Evolutionary conservation across 2,329 filamentous ascomycete genomes (phyloP), one percentile per base, ranked within the genome.

Genomic region (Microdochium nivale): DNA sequence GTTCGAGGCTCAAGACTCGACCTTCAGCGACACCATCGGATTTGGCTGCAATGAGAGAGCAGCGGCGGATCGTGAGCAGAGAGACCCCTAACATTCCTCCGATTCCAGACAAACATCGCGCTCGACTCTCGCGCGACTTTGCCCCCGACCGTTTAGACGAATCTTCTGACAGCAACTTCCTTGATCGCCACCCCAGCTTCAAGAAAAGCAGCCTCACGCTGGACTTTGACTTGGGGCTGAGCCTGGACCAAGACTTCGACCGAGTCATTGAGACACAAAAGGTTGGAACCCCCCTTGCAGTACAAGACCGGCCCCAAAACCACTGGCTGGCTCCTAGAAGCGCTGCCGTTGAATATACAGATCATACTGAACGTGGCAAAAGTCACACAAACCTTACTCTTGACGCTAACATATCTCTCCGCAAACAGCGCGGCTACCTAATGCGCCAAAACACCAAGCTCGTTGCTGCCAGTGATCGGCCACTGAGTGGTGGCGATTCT

Each of bases 381-480:
- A 47, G 48, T 47, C 43, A 40, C 30, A 37, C 53, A 49, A 54
- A 56, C 56, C 55, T 53, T 57, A 55, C 56, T 54, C 54, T 55
- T 51, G 56, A 30, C 24, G 78, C 86, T 89, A 84, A 90, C 78
- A 65, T 74, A 62, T 77, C 68, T 64, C 62, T 72, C 60, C 75
- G 70, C 59, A 78, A 77, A 83, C 87, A 96, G 91, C 91, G 95
- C 75, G 94, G 94, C 52, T 99, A 99, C 65, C 78, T 97, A 47
- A 99, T 97, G 92, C 85, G 94, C 62, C 92, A 99, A 62, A 99
- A 97, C 70, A 97, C 92, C 3, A 97, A 97, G 69, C 81, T 99
- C 51, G 90, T 99, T 49, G 84, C 95, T 49, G 94, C 94, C n/a
- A 95, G 86, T 65, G 86, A 90, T 67, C 86, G 87, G 58, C 46